phyloP scores from a whole-genome alignment of 495 filamentous ascomycete species.

The Podospora conica region DNA sequence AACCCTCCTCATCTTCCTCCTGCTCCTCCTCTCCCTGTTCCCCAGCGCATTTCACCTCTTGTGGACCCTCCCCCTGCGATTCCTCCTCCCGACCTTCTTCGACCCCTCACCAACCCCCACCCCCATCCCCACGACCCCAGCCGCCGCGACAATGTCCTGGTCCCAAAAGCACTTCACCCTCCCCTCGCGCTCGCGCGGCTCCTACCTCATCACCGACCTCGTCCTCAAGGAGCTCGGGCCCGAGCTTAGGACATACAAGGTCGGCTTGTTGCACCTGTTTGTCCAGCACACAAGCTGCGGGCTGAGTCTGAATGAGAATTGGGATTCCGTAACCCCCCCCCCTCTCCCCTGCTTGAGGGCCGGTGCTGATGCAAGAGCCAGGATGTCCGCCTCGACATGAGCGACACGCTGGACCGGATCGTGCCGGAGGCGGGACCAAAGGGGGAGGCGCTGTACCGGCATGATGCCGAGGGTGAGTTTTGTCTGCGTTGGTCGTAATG shows the following conservation, averaged over 20 bases:
- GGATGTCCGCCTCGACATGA: constrained; percentile 72
- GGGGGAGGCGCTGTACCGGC: constrained; percentile 73
- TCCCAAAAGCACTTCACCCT: constrained; percentile 74
- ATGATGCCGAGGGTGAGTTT: constrained; percentile 68
- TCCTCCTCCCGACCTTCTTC: constrained; percentile 24
- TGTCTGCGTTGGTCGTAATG: background rate
- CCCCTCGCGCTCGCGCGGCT: constrained; percentile 66
- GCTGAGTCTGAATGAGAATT: constrained; percentile 90
- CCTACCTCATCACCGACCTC: constrained; percentile 79
- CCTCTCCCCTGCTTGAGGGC: background rate
- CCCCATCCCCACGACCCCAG: constrained; percentile 14
- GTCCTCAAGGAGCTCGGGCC: constrained; percentile 58
- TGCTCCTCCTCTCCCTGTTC: constrained; percentile 51
- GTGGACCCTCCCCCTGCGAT: constrained; percentile 36
- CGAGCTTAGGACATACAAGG: constrained; percentile 70
- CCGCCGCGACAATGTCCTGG: constrained; percentile 53
- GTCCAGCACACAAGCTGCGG: constrained; percentile 87
- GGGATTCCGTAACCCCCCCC: constrained; percentile 53
- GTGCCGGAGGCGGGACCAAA: constrained; percentile 62
- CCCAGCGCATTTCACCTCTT: constrained; percentile 48
- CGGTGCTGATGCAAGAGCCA: background rate
- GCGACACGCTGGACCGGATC: constrained; percentile 83
- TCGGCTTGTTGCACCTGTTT: constrained; percentile 83
- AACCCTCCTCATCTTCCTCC: constrained; percentile 41
- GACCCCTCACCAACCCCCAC: constrained; percentile 11